Evolutionary conservation across 441 rosid species (phyloP).

Genomic region (Brassica balearica): DNA sequence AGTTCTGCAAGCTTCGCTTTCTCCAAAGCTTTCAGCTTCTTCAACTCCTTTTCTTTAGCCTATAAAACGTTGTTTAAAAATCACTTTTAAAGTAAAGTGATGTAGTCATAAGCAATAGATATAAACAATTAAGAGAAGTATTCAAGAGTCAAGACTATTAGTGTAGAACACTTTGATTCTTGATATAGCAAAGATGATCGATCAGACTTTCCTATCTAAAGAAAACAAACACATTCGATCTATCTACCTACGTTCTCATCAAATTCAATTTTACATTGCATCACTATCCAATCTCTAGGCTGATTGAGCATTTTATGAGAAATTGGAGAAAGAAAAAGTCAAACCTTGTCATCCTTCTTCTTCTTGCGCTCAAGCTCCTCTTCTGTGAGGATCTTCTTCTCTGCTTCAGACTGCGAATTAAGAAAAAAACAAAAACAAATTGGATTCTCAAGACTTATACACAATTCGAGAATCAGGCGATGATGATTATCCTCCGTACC

Average conservation of each 20-base stretch:
- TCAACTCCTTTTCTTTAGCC: slow-evolving; percentile 1
- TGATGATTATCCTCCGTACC: slow-evolving; percentile 8
- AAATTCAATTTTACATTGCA: neutral
- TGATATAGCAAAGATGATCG: neutral
- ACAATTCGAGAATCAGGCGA: neutral
- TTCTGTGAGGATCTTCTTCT: slow-evolving; percentile 52
- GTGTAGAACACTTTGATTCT: neutral
- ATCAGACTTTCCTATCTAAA: neutral
- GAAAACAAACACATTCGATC: neutral
- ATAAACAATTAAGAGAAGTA: too few species aligned
- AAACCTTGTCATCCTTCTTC: slow-evolving; percentile 93
- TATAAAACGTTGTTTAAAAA: neutral
- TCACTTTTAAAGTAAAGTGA: slow-evolving; percentile 43
- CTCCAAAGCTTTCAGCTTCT: slow-evolving; percentile 4
- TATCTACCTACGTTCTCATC: slow-evolving; percentile 3
- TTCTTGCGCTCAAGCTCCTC: slow-evolving; percentile 91
- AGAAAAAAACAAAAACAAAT: slow-evolving; percentile 13
- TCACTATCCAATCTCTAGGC: slow-evolving; percentile 9
- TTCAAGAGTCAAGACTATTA: too few species aligned
- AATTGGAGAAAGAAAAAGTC: neutral
- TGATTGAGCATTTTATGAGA: neutral
- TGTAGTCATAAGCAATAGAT: neutral
- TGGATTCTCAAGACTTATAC: neutral
- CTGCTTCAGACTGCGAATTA: slow-evolving; percentile 56
- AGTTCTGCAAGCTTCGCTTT: slow-evolving; percentile 8